Evolutionary conservation across 176 grass and related monocot genomes (phyloP).

Genomic region (Juncus effusus): DNA sequence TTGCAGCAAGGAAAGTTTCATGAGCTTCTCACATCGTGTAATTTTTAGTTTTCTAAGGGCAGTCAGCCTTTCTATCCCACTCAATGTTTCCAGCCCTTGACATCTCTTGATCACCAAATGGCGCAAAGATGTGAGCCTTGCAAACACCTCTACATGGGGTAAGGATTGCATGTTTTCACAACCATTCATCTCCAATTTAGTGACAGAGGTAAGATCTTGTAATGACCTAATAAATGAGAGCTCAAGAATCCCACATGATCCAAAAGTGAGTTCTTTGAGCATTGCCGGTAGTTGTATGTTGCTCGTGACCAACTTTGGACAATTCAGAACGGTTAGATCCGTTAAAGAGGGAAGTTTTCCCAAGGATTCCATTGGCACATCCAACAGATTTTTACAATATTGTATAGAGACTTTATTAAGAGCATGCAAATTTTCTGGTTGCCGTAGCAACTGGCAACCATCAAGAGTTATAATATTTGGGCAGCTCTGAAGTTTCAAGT

Average conservation of each 20-base stretch:
- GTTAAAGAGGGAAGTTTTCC: slow-evolving; percentile 5
- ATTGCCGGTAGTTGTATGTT: background rate
- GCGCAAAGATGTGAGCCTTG: slow-evolving; percentile 3
- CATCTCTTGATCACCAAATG: slow-evolving; percentile 5
- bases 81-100: slow-evolving; percentile 6
- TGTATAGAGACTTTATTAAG: background rate
- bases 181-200: background rate
- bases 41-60: slow-evolving; percentile 14
- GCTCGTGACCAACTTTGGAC: slow-evolving; percentile 3
- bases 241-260: background rate
- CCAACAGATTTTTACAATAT: slow-evolving; percentile 18
- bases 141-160: slow-evolving; percentile 16
- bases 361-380: slow-evolving; percentile 12
- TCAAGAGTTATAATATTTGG: slow-evolving; percentile 25
- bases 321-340: background rate
- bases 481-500: slow-evolving; percentile 11
- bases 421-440: slow-evolving; percentile 7
- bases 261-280: slow-evolving; percentile 4
- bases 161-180: slow-evolving; percentile 18
- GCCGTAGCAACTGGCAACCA: slow-evolving; percentile 1
- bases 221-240: background rate
- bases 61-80: slow-evolving; percentile 28
- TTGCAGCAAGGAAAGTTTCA: slow-evolving; percentile 4
- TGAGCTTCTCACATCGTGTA: background rate
- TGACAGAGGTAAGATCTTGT: slow-evolving; percentile 8